Percentiles rank a stretch among this genome's conserved stretches.
Evolutionary conservation across 2,329 filamentous ascomycete species (phyloP).

Genomic region (Aureobasidium melanogenum): DNA sequence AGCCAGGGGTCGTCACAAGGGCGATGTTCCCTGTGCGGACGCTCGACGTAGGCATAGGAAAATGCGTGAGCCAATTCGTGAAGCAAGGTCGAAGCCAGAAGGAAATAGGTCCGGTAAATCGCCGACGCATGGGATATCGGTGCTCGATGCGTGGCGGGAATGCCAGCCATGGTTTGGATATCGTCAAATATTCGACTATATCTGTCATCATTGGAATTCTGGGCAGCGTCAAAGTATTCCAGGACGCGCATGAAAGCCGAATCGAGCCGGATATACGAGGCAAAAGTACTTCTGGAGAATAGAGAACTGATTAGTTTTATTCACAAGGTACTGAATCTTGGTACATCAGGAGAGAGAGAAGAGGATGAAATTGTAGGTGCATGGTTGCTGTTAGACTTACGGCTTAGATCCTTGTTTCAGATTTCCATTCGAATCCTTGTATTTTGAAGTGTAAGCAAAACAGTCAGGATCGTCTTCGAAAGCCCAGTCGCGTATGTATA

Average conservation of each 20-base stretch:
- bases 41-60: background rate
- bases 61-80: background rate
- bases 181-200: background rate
- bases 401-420: background rate
- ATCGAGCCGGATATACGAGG: background rate
- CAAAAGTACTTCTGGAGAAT: background rate
- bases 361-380: background rate
- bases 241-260: background rate
- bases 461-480: background rate
- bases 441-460: background rate
- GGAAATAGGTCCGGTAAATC: background rate
- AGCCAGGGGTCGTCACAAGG: background rate
- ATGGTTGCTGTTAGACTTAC: background rate
- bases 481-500: background rate
- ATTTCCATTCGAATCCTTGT: background rate
- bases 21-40: no score
- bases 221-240: background rate
- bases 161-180: background rate
- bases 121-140: background rate
- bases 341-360: no score
- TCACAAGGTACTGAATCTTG: no score
- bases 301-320: background rate
- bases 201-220: background rate
- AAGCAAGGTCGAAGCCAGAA: background rate
- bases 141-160: background rate